Evolutionary conservation across 2,329 filamentous ascomycete genomes (phyloP).

Genomic region (Aureobasidium sp.): DNA sequence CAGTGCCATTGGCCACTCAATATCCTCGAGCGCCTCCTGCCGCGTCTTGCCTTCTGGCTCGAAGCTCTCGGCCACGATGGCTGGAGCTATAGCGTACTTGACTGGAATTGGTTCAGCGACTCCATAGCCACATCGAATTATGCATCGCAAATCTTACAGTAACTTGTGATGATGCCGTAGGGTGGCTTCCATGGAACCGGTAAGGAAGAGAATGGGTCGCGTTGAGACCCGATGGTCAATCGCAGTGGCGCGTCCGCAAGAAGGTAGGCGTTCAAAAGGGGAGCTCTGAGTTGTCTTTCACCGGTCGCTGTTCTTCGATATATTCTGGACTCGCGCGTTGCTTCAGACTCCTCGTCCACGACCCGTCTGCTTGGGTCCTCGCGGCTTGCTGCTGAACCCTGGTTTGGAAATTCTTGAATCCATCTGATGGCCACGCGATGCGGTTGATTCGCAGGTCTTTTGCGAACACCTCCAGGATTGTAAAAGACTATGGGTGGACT

Average conservation of each 20-base stretch:
- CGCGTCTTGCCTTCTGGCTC: slow-evolving; percentile 7
- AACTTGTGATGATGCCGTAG: slow-evolving; percentile 6
- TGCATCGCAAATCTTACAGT: background rate
- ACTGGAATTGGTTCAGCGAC: background rate
- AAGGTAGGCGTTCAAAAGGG: background rate
- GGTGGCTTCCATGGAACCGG: slow-evolving; percentile 2
- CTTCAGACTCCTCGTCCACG: background rate
- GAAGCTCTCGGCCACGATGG: slow-evolving; percentile 2
- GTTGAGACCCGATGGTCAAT: background rate
- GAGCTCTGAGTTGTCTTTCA: background rate
- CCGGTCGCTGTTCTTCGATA: background rate
- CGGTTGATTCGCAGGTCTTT: background rate
- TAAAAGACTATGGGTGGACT: background rate
- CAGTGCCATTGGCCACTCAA: slow-evolving; percentile 7
- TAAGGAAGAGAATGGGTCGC: slow-evolving; percentile 2
- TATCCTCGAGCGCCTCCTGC: slow-evolving; percentile 6
- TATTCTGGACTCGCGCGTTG: background rate
- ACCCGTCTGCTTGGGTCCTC: background rate
- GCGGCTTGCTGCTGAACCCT: background rate
- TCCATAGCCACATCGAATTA: background rate
- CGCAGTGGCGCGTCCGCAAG: slow-evolving; percentile 1
- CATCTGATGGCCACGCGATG: background rate
- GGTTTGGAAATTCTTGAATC: slow-evolving; percentile 6
- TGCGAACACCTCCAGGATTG: slow-evolving; percentile 4
- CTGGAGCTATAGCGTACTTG: slow-evolving; percentile 9